phyloP scores from a whole-genome alignment of 2,329 filamentous ascomycete species.

The Lanzia echinophila region DNA sequence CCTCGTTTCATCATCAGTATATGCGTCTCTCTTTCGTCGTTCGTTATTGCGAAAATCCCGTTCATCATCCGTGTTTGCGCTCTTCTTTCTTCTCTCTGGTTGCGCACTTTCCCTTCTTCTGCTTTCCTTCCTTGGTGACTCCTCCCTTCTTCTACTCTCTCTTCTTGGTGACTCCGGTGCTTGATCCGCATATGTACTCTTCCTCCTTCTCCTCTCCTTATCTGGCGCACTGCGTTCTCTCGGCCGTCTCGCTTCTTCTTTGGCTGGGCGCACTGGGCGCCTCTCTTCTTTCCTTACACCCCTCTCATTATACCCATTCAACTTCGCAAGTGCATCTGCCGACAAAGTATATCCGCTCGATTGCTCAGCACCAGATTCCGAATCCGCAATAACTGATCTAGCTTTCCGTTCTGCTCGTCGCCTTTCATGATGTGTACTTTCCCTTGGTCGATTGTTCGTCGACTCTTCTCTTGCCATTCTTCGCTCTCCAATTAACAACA shows the following conservation, averaged over 20 bases:
- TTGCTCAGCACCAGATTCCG: conserved; percentile 18
- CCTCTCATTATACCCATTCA: conserved; percentile 27
- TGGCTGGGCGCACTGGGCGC: conserved; percentile 11
- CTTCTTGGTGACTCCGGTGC: background rate
- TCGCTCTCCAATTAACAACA: background rate
- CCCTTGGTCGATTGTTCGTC: background rate
- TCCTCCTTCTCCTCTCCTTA: background rate
- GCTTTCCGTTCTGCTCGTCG: conserved; percentile 13
- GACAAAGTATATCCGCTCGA: conserved; percentile 26
- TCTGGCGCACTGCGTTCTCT: background rate
- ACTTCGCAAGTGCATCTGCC: conserved; percentile 26
- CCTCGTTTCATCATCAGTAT: background rate
- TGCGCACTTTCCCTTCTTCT: conserved; percentile 2
- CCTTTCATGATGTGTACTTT: conserved; percentile 6
- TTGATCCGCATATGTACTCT: background rate
- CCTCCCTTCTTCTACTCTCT: background rate
- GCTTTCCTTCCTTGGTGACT: background rate
- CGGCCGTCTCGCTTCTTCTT: background rate
- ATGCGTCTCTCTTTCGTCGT: background rate
- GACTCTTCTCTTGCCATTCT: conserved; percentile 10
- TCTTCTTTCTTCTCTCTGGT: background rate
- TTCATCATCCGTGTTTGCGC: conserved; percentile 4
- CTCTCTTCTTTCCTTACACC: conserved; percentile 17
- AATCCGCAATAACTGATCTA: conserved; percentile 17
- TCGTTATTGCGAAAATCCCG: background rate